Percentiles rank a stretch among this genome's conserved stretches.
Conservation (phyloP, 805 yeast species). For the Spencermartinsiella europaea region DNA sequence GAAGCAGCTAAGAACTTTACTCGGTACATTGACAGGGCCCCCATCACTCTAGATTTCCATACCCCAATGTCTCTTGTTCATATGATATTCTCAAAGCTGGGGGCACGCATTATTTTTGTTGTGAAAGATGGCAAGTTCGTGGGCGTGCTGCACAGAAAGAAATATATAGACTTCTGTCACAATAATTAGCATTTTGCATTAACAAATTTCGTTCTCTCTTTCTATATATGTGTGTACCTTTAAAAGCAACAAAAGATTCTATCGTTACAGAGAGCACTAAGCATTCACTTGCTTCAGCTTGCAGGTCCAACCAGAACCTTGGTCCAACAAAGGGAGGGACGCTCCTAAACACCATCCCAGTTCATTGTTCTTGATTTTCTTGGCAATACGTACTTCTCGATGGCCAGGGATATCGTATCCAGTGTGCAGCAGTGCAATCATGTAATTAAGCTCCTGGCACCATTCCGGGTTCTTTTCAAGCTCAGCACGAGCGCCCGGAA, state of each 20-base stretch:
- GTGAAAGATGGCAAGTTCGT: slow-evolving; percentile 43
- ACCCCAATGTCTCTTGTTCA: slow-evolving; percentile 49
- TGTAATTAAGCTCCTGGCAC: slow-evolving; percentile 90
- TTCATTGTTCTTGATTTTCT: slow-evolving; percentile 82
- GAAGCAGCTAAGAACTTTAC: slow-evolving; percentile 34
- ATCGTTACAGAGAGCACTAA: slow-evolving; percentile 1
- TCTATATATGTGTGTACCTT: too few species aligned
- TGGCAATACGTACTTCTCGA: slow-evolving; percentile 89
- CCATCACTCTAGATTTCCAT: slow-evolving; percentile 43
- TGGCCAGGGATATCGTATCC: slow-evolving; percentile 92
- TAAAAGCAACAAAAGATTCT: too few species aligned
- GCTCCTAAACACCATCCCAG: slow-evolving; percentile 99
- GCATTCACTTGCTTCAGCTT: slow-evolving; percentile 6
- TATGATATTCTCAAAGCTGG: slow-evolving; percentile 47
- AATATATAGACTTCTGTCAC: slow-evolving; percentile 42
- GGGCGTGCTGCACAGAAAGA: slow-evolving; percentile 51
- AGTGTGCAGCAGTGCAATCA: slow-evolving; percentile 84
- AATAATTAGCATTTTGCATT: slow-evolving; percentile 2
- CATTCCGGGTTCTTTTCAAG: slow-evolving; percentile 81
- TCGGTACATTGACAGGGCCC: slow-evolving; percentile 40
- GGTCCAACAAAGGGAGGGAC: slow-evolving; percentile 75
- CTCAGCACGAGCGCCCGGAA: slow-evolving; percentile 60
- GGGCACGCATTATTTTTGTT: slow-evolving; percentile 45
- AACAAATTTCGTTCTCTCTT: not conserved
- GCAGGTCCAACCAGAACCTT: slow-evolving; percentile 17